Evolutionary conservation across 2,329 filamentous ascomycete species (phyloP).

Genomic region (Diaporthe vaccinii): DNA sequence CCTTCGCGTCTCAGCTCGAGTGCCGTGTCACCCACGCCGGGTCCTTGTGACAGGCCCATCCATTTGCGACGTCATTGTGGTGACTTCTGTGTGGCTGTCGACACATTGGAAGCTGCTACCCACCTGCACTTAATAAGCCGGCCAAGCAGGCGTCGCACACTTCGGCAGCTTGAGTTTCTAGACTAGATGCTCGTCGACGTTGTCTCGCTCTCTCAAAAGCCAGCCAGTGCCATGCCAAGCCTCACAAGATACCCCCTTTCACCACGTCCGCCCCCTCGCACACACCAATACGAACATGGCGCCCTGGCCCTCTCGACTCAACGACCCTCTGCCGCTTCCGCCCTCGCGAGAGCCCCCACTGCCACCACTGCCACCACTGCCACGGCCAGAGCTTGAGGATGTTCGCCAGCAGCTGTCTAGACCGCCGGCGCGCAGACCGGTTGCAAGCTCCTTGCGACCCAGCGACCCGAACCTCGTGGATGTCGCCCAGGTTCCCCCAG

Average conservation of each 20-base stretch:
- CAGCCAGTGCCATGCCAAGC: conserved; percentile 37
- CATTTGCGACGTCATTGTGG: conserved; percentile 36
- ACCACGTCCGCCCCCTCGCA: conserved; percentile 33
- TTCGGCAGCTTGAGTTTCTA: neutral
- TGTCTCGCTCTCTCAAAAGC: conserved; percentile 19
- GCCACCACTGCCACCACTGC: conserved; percentile 36
- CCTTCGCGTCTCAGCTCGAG: conserved; percentile 29
- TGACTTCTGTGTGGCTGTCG: conserved; percentile 20
- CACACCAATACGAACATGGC: conserved; percentile 36
- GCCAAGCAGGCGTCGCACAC: neutral
- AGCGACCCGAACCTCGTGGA: conserved; percentile 32
- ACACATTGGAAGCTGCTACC: conserved; percentile 36
- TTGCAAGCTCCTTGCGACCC: conserved; percentile 25
- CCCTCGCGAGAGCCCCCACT: conserved; percentile 38
- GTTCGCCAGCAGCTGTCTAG: conserved; percentile 28
- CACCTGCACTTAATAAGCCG: conserved; percentile 16
- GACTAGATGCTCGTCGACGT: conserved; percentile 25
- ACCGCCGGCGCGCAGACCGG: conserved; percentile 33
- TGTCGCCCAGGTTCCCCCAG: conserved; percentile 48
- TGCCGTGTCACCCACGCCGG: conserved; percentile 28
- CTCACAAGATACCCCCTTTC: conserved; percentile 38
- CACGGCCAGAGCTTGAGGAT: conserved; percentile 32
- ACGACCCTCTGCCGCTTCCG: conserved; percentile 30
- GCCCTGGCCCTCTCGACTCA: conserved; percentile 36
- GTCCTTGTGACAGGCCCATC: conserved; percentile 22